phyloP scores from a whole-genome alignment of 257 asterid species.

The Rehmannia glutinosa region DNA sequence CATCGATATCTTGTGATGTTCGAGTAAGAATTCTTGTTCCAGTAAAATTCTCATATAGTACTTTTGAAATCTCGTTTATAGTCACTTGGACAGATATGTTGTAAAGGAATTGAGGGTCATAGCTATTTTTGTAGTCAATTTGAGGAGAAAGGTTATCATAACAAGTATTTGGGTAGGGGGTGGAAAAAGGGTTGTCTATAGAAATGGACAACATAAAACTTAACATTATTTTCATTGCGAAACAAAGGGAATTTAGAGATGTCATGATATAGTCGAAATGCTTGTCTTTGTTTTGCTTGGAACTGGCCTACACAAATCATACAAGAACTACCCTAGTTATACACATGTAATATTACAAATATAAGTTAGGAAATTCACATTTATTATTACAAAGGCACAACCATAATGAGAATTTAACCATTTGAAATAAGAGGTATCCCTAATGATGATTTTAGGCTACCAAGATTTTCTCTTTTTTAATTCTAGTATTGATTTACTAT shows the following conservation, averaged over 20 bases:
- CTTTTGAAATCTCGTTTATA: constrained; percentile 13
- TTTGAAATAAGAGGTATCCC: not conserved
- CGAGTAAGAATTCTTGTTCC: not conserved
- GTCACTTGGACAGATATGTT: constrained; percentile 12
- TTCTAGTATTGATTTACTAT: too few relatives aligned
- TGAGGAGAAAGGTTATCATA: constrained; percentile 3
- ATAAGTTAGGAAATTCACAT: not conserved
- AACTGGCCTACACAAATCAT: not conserved
- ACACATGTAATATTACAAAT: not conserved
- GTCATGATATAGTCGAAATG: not conserved
- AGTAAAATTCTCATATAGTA: not conserved
- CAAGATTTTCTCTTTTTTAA: not conserved
- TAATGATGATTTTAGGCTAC: not conserved
- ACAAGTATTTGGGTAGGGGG: constrained; percentile 15
- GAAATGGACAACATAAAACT: not conserved
- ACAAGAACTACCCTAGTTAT: not conserved
- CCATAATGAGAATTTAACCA: not conserved
- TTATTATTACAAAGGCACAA: not conserved
- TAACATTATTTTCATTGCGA: not conserved
- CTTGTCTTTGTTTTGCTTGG: too few relatives aligned
- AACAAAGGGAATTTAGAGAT: not conserved
- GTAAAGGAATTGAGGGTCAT: not conserved
- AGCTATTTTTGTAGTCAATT: not conserved
- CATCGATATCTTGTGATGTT: not conserved
- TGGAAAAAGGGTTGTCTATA: not conserved